These are phyloP conservation scores for Kluyveromyces dobzhanskii DNA, from an alignment of 805 yeast genomes.

Conservation along the genomic window DNA sequence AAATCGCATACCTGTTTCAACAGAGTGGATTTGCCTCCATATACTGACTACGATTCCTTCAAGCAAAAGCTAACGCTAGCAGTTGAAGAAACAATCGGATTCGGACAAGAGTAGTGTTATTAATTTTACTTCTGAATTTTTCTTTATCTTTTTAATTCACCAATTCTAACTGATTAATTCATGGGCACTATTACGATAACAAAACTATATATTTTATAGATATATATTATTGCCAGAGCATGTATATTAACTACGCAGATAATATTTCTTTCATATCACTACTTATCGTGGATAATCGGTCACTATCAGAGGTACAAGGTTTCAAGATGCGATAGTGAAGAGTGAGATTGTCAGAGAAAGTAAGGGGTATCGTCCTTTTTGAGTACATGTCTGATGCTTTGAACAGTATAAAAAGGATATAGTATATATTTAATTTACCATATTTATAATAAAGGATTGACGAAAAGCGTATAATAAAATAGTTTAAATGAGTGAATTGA, in stretches of 20 bases:
- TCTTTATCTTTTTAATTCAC: background rate
- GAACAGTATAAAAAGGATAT: too few species aligned
- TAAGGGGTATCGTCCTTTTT: too few species aligned
- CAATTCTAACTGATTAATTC: background rate
- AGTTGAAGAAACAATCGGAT: conserved; percentile 97
- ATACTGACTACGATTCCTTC: conserved; percentile 72
- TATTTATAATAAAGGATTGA: background rate
- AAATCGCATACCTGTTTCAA: conserved; percentile 98
- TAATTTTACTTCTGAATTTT: background rate
- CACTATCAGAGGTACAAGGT: too few species aligned
- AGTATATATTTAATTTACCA: background rate
- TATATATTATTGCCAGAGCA: background rate
- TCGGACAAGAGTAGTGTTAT: conserved; percentile 78
- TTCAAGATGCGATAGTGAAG: too few species aligned
- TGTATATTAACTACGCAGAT: too few species aligned
- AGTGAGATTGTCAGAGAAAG: too few species aligned
- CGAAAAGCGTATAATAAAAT: background rate
- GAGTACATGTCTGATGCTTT: too few species aligned
- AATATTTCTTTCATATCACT: too few species aligned
- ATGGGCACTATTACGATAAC: background rate
- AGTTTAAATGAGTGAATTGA: conserved; percentile 4
- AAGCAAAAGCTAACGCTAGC: conserved; percentile 90
- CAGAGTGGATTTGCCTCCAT: conserved; percentile 96
- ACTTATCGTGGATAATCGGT: too few species aligned
- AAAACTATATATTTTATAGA: conserved; percentile 4